Conservation (phyloP, 176 grass and related monocot species). For the Carex scoparia region DNA sequence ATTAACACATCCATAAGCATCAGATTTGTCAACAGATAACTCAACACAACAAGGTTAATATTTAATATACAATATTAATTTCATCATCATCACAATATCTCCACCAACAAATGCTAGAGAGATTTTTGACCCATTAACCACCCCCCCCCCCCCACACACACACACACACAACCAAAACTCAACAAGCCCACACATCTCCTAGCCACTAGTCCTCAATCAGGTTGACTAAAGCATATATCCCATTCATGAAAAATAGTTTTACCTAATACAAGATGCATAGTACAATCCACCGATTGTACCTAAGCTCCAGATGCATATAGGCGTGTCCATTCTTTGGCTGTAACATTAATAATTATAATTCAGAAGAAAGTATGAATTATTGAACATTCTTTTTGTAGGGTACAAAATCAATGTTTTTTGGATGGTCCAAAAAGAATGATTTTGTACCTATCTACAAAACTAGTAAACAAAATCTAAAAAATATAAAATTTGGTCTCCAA, state of each 20-base stretch:
- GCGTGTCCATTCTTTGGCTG: slow-evolving; percentile 97
- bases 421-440: too few relatives aligned
- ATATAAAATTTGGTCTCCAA: too few relatives aligned
- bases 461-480: too few relatives aligned
- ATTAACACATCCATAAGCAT: too few relatives aligned
- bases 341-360: neutral
- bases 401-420: too few relatives aligned
- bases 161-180: too few relatives aligned
- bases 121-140: neutral
- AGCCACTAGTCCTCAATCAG: too few relatives aligned
- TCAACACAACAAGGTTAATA: neutral
- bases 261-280: slow-evolving; percentile 2
- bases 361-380: too few relatives aligned
- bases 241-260: slow-evolving; percentile 4
- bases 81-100: neutral
- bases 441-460: too few relatives aligned
- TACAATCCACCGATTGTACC: neutral
- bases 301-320: slow-evolving; percentile 71
- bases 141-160: neutral
- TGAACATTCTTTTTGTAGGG: too few relatives aligned
- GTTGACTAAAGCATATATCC: too few relatives aligned
- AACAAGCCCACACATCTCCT: too few relatives aligned
- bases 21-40: neutral
- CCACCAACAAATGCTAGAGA: neutral
- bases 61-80: slow-evolving; percentile 13